Conservation (phyloP, 163 green algal species). For the Chlamydomonas reinhardtii region DNA sequence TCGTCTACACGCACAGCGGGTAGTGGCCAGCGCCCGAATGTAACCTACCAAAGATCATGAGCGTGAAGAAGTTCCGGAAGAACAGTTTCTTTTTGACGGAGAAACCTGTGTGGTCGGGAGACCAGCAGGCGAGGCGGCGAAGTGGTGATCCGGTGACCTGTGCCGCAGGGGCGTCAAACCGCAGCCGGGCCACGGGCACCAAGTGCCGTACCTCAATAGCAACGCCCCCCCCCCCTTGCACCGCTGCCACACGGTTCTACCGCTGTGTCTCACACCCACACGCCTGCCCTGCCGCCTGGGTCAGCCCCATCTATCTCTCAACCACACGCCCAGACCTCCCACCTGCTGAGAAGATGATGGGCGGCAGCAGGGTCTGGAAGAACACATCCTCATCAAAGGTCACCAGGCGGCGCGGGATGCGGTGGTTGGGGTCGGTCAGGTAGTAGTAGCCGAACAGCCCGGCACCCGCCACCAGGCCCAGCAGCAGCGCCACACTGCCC, state of each 20-base stretch:
- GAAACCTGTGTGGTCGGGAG: conserved; percentile 59
- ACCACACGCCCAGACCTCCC: no score
- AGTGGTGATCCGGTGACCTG: no score
- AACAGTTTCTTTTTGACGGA: conserved; percentile 70
- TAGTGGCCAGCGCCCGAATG: no score
- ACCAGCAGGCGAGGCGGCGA: no score
- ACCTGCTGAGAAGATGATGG: conserved; percentile 74
- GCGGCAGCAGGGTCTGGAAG: conserved; percentile 70
- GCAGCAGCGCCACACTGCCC: conserved; percentile 16
- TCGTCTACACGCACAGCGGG: no score
- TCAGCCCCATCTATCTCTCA: no score
- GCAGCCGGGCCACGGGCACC: no score
- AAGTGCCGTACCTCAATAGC: no score
- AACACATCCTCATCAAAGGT: conserved; percentile 50
- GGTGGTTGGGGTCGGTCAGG: not conserved
- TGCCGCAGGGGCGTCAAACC: not conserved
- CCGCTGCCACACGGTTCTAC: no score
- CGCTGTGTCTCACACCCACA: no score
- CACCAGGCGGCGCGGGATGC: conserved; percentile 21
- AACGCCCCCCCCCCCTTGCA: no score
- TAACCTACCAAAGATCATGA: conserved; percentile 51
- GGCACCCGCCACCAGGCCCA: conserved; percentile 16
- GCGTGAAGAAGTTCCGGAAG: conserved; percentile 71
- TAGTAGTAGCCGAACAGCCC: conserved; percentile 16
- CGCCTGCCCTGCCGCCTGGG: no score